Percentiles rank a stretch among this genome's conserved stretches.
phyloP scores from a whole-genome alignment of 495 filamentous ascomycete species.

The Penicillium fimorum region DNA sequence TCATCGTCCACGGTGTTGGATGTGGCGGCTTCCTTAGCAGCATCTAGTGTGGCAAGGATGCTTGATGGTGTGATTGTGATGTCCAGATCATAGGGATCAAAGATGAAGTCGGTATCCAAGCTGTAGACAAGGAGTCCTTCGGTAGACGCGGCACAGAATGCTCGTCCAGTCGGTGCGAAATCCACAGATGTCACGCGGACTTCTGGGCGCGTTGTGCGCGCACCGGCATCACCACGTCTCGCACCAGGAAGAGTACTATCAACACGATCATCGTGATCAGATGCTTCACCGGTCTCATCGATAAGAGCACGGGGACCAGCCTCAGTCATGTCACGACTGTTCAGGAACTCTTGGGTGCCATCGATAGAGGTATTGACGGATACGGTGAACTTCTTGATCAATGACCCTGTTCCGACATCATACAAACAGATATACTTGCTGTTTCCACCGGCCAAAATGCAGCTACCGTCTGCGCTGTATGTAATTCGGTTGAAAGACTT shows the following conservation, averaged over 20 bases:
- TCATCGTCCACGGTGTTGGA: constrained; percentile 44
- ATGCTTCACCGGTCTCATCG: constrained; percentile 82
- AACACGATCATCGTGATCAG: constrained; percentile 81
- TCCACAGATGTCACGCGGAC: constrained; percentile 81
- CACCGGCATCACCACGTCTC: constrained; percentile 78
- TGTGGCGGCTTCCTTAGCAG: constrained; percentile 33
- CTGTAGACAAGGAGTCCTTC: constrained; percentile 93
- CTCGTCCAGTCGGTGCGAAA: constrained; percentile 82
- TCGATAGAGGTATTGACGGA: constrained; percentile 91
- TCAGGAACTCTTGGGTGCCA: constrained; percentile 94
- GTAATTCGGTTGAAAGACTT: constrained; percentile 85
- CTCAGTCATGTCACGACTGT: constrained; percentile 86
- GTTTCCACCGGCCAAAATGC: constrained; percentile 85
- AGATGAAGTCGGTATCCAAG: constrained; percentile 71
- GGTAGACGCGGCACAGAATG: constrained; percentile 93
- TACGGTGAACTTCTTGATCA: constrained; percentile 93
- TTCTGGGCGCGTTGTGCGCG: constrained; percentile 71
- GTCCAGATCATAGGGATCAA: constrained; percentile 95
- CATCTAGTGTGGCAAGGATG: constrained; percentile 70
- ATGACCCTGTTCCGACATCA: constrained; percentile 78
- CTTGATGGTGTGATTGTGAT: constrained; percentile 83
- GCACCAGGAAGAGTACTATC: constrained; percentile 86
- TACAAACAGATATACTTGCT: constrained; percentile 98
- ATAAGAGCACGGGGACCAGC: constrained; percentile 80
- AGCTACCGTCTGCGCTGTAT: constrained; percentile 89